Evolutionary conservation across 1,139 yeast species (phyloP).

Genomic region (Candida glucosophila): DNA sequence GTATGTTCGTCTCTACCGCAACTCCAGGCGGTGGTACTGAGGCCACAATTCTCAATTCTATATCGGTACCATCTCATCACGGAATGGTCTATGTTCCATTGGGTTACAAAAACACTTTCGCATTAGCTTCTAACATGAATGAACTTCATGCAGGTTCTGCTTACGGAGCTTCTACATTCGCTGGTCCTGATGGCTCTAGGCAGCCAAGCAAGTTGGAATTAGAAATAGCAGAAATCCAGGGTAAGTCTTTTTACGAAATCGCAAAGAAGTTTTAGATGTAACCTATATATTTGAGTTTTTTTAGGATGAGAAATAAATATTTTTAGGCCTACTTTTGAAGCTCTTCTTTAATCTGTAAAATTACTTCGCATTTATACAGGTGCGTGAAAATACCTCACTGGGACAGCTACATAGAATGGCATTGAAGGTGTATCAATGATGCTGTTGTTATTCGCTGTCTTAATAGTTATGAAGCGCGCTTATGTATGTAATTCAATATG

Average conservation of each 20-base stretch:
- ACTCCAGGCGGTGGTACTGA: slow-evolving; percentile 85
- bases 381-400: too few relatives aligned
- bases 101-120: slow-evolving; percentile 62
- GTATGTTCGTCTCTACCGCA: slow-evolving; percentile 72
- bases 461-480: too few relatives aligned
- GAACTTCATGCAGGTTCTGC: slow-evolving; percentile 81
- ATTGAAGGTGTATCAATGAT: too few relatives aligned
- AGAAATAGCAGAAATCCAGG: slow-evolving; percentile 56
- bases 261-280: too few relatives aligned
- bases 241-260: slow-evolving; percentile 47
- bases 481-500: too few relatives aligned
- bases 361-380: too few relatives aligned
- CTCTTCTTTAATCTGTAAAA: too few relatives aligned
- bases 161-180: slow-evolving; percentile 84
- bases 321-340: too few relatives aligned
- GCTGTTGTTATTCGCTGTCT: too few relatives aligned
- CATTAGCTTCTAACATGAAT: slow-evolving; percentile 47
- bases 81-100: slow-evolving; percentile 76
- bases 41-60: slow-evolving; percentile 52
- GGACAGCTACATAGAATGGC: too few relatives aligned
- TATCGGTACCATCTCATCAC: slow-evolving; percentile 68
- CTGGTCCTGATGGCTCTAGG: slow-evolving; percentile 77
- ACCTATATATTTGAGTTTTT: too few relatives aligned
- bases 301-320: too few relatives aligned
- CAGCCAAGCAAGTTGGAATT: slow-evolving; percentile 58